Base-by-base conservation (phyloP, 805 yeast genomes). In the Candida vartiovaarae region DNA sequence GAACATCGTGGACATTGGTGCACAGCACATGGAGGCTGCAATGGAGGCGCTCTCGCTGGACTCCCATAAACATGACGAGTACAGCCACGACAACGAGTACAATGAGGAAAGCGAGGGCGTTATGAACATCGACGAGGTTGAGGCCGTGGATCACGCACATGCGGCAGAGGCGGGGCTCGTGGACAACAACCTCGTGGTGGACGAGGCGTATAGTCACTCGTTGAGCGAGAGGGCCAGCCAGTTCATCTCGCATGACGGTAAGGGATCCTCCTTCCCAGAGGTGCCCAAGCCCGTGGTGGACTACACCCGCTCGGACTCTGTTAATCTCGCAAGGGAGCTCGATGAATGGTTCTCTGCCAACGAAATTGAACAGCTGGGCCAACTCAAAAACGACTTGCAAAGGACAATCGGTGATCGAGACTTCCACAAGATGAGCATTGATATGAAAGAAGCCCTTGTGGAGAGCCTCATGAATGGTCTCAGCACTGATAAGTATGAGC, bases 91-190 rank as follows among this genome's bases (percentile, higher is more conserved):
- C 7, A 25, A 25, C 9, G 39, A 26, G 20, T 57, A 15, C 8
- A n/a, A 6, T 6, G 39, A 25, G 25, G 58, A 51, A 2, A 45
- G 25, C 3, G 32, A 39, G 3, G 47, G 46, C 11, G 46, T 57
- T 7, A 66, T 70, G 61, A 68, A 68, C 24, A 75, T 72, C 46
- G 64, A 68, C 46, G 64, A 74, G 36, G 78, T 74, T 41, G 77
- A 71, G 45, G 69, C 30, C 10, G 37, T 36, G 8, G 30, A 32
- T 8, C 5, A 36, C 10, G 35, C 38, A 2, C 34, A 35, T n/a
- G 26, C 27, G 24, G 25, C 30, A 28, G 15, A 29, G 3, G 42
- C 66, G 48, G 63, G 67, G 41, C 68, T 67, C n/a, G 49, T 29
- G 3, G 61, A 54, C 41, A 48, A 47, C 36, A 57, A 57, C 28